Evolutionary conservation across 1,284 basidiomycete genomes (phyloP).

Genomic region (Malassezia dermatis): DNA sequence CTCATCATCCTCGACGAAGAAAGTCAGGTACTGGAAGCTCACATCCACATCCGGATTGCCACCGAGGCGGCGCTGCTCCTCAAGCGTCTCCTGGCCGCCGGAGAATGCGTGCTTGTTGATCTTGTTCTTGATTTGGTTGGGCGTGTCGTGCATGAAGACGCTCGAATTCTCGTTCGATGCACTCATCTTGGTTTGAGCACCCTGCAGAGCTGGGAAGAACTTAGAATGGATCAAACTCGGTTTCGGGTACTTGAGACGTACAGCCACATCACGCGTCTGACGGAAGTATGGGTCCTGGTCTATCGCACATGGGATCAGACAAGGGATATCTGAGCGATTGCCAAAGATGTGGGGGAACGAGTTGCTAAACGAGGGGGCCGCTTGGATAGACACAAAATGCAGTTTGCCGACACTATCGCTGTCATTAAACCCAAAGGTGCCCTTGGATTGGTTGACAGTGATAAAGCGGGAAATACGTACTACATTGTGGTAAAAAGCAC

Average conservation of each 20-base stretch:
- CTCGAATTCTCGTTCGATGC: slow-evolving; percentile 80
- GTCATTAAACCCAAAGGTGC: slow-evolving; percentile 85
- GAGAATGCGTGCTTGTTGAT: slow-evolving; percentile 61
- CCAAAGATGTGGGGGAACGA: slow-evolving; percentile 99
- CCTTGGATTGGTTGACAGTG: slow-evolving; percentile 83
- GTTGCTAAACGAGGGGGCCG: slow-evolving; percentile 91
- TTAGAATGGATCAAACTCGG: slow-evolving; percentile 84
- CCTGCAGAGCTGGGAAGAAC: slow-evolving; percentile 96
- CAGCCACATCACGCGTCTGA: slow-evolving; percentile 85
- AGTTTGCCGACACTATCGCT: slow-evolving; percentile 94
- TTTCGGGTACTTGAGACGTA: slow-evolving; percentile 88
- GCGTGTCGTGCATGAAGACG: slow-evolving; percentile 90
- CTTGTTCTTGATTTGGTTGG: slow-evolving; percentile 93
- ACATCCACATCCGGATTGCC: slow-evolving; percentile 94
- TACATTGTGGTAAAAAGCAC: slow-evolving; percentile 87
- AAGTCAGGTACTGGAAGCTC: slow-evolving; percentile 87
- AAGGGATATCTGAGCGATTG: slow-evolving; percentile 68
- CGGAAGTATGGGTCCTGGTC: slow-evolving; percentile 92
- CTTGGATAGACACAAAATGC: slow-evolving; percentile 95
- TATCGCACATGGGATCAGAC: slow-evolving; percentile 93
- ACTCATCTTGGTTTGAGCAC: slow-evolving; percentile 97
- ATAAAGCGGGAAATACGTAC: slow-evolving; percentile 85
- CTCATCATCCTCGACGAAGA: slow-evolving; percentile 90
- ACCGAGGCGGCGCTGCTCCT: slow-evolving; percentile 77
- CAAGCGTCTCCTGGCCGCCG: slow-evolving; percentile 66